These are phyloP conservation scores for Nitzschia sp. DNA, from an alignment of 108 stramenopile genomes.

Conservation along the genomic window DNA sequence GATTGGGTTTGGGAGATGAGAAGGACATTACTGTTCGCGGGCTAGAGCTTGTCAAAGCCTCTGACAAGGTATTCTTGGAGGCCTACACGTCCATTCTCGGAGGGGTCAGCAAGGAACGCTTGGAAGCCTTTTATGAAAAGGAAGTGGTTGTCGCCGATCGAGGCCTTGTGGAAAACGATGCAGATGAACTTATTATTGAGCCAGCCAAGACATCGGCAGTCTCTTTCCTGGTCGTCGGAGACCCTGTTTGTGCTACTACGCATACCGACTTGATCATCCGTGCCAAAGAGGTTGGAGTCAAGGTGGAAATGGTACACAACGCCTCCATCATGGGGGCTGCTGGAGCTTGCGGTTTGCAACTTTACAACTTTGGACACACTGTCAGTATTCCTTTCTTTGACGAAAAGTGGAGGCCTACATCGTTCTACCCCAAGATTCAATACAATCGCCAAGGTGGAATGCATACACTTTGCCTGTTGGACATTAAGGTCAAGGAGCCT, in stretches of 20 bases:
- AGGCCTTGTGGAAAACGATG: slow-evolving; percentile 90
- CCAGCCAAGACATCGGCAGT: slow-evolving; percentile 80
- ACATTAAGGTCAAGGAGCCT: slow-evolving; percentile 96
- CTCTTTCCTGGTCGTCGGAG: slow-evolving; percentile 96
- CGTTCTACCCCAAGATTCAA: slow-evolving; percentile 93
- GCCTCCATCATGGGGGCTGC: slow-evolving; percentile 98
- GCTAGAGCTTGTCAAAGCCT: slow-evolving; percentile 87
- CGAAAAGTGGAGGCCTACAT: slow-evolving; percentile 92
- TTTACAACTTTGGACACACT: slow-evolving; percentile 98
- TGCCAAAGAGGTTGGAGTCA: slow-evolving; percentile 66
- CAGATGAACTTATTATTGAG: slow-evolving; percentile 87
- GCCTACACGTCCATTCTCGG: slow-evolving; percentile 95
- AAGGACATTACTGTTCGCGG: slow-evolving; percentile 98
- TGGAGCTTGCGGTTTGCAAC: slow-evolving; percentile 93
- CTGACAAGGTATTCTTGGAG: slow-evolving; percentile 89
- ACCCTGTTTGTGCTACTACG: slow-evolving; percentile 97
- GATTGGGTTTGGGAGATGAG: slow-evolving; percentile 96
- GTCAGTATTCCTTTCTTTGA: slow-evolving; percentile 97
- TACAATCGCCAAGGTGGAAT: slow-evolving; percentile 95
- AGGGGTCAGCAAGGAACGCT: slow-evolving; percentile 73
- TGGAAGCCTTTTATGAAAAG: slow-evolving; percentile 91
- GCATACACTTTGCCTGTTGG: slow-evolving; percentile 97
- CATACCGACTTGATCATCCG: slow-evolving; percentile 95
- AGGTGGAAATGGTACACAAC: slow-evolving; percentile 96
- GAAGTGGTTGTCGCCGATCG: slow-evolving; percentile 90